Evolutionary conservation across 495 filamentous ascomycete genomes (phyloP).

Genomic region (Amphirosellinia nigrospora): DNA sequence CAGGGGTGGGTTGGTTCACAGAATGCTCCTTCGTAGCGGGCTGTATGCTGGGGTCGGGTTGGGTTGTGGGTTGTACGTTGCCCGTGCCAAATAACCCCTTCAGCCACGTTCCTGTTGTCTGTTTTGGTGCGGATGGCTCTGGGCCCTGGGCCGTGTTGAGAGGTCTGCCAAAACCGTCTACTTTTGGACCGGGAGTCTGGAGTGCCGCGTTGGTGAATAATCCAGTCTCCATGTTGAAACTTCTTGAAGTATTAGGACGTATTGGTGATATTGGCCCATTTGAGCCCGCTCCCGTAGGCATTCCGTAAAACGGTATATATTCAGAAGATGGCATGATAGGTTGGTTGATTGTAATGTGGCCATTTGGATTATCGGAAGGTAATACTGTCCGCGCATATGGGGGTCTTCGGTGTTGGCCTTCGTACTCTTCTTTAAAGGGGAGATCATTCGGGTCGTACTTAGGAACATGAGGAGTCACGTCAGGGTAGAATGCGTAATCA

Average conservation of each 20-base stretch:
- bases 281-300: conserved; percentile 30
- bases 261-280: conserved; percentile 14
- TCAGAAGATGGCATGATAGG: conserved; percentile 16
- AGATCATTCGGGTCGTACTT: neutral
- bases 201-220: conserved; percentile 42
- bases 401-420: neutral
- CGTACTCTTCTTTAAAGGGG: conserved; percentile 3
- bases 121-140: neutral
- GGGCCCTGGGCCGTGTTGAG: neutral
- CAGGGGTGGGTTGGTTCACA: neutral
- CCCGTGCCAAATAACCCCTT: neutral
- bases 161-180: neutral
- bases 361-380: conserved; percentile 27
- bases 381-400: conserved; percentile 24
- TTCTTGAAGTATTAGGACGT: conserved; percentile 36
- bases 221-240: conserved; percentile 44
- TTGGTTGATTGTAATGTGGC: conserved; percentile 14
- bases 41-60: neutral
- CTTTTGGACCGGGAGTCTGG: conserved; percentile 25
- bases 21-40: neutral
- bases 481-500: conserved; percentile 2
- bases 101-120: neutral
- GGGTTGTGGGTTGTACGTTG: neutral
- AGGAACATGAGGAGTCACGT: conserved; percentile 12
- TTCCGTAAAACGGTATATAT: conserved; percentile 29